Percentiles rank a stretch among this genome's conserved stretches.
These are phyloP conservation scores for Avena atlantica DNA, from an alignment of 176 grass and related monocot genomes.

Conservation along the genomic window DNA sequence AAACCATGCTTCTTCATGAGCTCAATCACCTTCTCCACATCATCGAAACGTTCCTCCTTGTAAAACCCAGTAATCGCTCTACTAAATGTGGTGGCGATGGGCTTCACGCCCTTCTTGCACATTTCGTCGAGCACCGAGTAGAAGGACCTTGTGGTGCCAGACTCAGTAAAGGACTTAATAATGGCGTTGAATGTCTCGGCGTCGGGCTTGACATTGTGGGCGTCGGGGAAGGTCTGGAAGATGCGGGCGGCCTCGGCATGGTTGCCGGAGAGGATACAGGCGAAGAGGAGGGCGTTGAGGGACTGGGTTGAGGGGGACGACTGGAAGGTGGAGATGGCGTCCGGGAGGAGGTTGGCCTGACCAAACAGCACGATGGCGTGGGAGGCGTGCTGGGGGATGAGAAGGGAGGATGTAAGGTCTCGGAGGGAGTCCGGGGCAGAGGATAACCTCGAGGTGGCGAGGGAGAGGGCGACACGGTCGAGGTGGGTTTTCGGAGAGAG, in stretches of 20 bases:
- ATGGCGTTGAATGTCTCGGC: conserved; percentile 72
- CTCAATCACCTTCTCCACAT: conserved; percentile 68
- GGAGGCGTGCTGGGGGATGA: conserved; percentile 43
- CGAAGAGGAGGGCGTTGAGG: conserved; percentile 90
- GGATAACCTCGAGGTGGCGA: conserved; percentile 68
- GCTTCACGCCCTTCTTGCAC: conserved; percentile 61
- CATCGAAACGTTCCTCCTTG: conserved; percentile 80
- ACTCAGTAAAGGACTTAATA: conserved; percentile 83
- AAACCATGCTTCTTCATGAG: conserved; percentile 83
- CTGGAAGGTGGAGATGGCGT: conserved; percentile 77
- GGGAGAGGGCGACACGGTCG: conserved; percentile 69
- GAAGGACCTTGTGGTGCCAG: conserved; percentile 74
- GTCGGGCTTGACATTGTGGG: conserved; percentile 59
- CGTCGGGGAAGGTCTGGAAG: conserved; percentile 74
- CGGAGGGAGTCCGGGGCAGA: conserved; percentile 54
- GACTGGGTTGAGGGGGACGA: conserved; percentile 58
- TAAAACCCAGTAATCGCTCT: conserved; percentile 75
- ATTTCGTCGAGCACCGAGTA: conserved; percentile 89
- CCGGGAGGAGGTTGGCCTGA: conserved; percentile 73
- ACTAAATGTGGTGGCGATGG: conserved; percentile 65
- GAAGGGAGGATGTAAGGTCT: conserved; percentile 60
- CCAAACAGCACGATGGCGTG: conserved; percentile 82
- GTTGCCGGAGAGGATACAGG: conserved; percentile 60
- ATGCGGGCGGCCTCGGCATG: conserved; percentile 65
- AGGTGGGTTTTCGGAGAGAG: conserved; percentile 61